A percentile compares a stretch with the other conserved stretches of the same genome.
These are phyloP conservation scores for Pyronema omphalodes DNA, from an alignment of 495 filamentous ascomycete genomes.

Conservation along the genomic window DNA sequence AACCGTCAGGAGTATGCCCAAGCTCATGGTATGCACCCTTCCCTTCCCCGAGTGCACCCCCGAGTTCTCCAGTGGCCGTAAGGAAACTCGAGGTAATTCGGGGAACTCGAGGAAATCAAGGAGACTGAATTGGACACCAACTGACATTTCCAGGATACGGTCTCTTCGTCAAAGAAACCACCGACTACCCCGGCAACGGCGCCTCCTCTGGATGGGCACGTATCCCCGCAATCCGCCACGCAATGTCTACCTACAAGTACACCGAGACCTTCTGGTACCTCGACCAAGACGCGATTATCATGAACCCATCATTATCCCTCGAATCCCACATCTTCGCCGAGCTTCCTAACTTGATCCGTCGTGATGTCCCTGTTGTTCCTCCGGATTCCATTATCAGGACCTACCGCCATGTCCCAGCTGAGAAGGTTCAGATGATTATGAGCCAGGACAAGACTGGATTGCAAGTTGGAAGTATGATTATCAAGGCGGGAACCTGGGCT, in stretches of 20 bases:
- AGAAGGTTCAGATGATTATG: conserved; percentile 64
- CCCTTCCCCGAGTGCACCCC: not conserved
- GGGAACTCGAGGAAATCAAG: no score
- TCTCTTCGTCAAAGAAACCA: conserved; percentile 57
- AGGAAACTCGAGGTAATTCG: no score
- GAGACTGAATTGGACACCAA: not conserved
- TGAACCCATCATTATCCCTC: conserved; percentile 60
- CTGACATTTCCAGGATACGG: conserved; percentile 46
- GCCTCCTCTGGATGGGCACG: conserved; percentile 55
- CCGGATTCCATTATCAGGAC: conserved; percentile 95
- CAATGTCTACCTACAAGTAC: conserved; percentile 58
- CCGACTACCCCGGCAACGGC: conserved; percentile 57
- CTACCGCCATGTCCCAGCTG: conserved; percentile 56
- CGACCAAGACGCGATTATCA: conserved; percentile 66
- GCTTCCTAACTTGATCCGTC: conserved; percentile 66
- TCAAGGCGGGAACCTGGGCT: conserved; percentile 74
- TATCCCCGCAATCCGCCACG: conserved; percentile 76
- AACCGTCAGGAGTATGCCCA: conserved; percentile 76
- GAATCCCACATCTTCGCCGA: conserved; percentile 49
- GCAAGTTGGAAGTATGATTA: conserved; percentile 53
- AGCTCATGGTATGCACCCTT: conserved; percentile 52
- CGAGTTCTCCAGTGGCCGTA: not conserved
- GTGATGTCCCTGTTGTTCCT: conserved; percentile 71
- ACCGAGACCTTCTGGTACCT: conserved; percentile 70
- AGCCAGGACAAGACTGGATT: conserved; percentile 77